Evolutionary conservation across 306 rosid species (phyloP), one percentile per base, ranked within the genome.

Genomic region (Lotus japonicus): DNA sequence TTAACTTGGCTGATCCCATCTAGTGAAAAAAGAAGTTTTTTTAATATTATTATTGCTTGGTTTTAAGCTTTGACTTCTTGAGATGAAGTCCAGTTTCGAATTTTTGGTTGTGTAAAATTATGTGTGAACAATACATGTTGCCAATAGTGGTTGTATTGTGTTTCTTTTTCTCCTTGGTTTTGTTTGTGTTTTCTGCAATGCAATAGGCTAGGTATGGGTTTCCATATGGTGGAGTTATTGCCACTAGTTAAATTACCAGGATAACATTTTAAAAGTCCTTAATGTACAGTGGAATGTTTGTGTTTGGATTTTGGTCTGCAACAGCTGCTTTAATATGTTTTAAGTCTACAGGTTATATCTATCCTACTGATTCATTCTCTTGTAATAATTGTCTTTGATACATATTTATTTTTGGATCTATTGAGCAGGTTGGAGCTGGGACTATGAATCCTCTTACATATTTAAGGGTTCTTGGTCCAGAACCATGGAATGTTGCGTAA

Each of bases 401-500:
- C 26, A 21, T 9, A 42, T 23, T 31, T 64, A 41, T 23, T 17
- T 64, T 62, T 45, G 73, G 45, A 36, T 79, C 13, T 44, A 18
- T 70, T 83, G 79, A 77, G 66, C 83, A 92, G 98, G 98, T 92
- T 80, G 98, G 98, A 75, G 96, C 98, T 39, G 98, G 98, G 72
- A 92, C 98, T 58, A 92, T 92, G 98, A 92, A 92, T 86, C 98
- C 98, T 69, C 87, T 84, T 59, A 90, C 97, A 71, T 92, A 86
- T 84, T 81, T 92, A 76, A 86, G 98, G 82, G 98, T 92, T 76
- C 94, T 92, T 42, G 98, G 98, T 79, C 98, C 98, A 17, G 98
- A 92, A 80, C 97, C 98, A 3, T 90, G 98, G 98, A 88, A 88
- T 88, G 98, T 92, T 71, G 98, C 97, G 96, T 92, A 92, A 83